Percentiles rank a stretch among this genome's conserved stretches.
These are phyloP conservation scores for Boletus subparvulus DNA, from an alignment of 768 basidiomycete species.

Conservation along the genomic window DNA sequence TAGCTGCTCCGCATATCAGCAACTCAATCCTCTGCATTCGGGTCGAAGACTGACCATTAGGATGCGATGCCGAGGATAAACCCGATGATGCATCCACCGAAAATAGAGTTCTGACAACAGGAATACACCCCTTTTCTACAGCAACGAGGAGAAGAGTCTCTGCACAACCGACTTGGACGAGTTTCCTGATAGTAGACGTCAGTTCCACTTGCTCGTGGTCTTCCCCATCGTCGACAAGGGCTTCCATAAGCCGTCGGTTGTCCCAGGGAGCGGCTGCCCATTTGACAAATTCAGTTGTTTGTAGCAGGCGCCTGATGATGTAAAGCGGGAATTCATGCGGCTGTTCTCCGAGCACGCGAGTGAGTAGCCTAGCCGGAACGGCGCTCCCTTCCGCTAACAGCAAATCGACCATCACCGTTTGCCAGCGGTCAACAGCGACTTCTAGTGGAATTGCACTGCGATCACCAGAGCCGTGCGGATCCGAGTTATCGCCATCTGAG, in stretches of 20 bases:
- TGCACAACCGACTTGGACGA: neutral
- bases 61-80: neutral
- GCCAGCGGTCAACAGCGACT: neutral
- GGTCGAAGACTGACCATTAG: neutral
- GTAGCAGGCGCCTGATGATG: neutral
- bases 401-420: neutral
- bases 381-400: neutral
- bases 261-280: neutral
- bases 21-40: accelerated
- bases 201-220: neutral
- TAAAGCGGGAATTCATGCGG: neutral
- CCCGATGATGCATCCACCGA: neutral
- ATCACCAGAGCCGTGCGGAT: no score
- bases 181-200: neutral
- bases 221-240: neutral
- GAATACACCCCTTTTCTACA: slow-evolving; percentile 2
- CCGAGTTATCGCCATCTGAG: neutral
- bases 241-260: neutral
- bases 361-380: neutral
- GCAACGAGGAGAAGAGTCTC: slow-evolving; percentile 6
- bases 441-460: neutral
- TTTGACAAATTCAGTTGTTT: neutral
- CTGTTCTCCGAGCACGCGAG: neutral
- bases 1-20: neutral
- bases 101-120: neutral